These are phyloP conservation scores for Clonostachys rosea DNA, from an alignment of 2,329 filamentous ascomycete species.

Conservation along the genomic window DNA sequence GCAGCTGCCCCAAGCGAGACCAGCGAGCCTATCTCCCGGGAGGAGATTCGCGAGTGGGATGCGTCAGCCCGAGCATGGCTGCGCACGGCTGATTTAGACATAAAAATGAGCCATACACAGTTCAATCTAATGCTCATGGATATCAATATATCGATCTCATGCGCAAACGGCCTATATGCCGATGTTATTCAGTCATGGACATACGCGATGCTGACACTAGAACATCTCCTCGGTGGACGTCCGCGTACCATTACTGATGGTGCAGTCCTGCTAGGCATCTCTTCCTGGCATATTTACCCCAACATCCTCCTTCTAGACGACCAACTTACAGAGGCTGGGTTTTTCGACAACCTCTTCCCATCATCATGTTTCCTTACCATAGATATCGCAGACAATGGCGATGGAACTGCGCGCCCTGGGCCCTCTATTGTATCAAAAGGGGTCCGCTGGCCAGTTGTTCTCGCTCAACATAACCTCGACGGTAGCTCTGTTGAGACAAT, in stretches of 20 bases:
- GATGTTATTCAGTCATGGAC: not conserved
- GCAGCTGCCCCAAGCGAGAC: slow-evolving; percentile 3
- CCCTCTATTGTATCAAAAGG: not conserved
- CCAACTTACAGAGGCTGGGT: not conserved
- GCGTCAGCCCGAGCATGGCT: slow-evolving; percentile 22
- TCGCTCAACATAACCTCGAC: not conserved
- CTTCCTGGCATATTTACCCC: not conserved
- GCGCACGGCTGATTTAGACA: slow-evolving; percentile 15
- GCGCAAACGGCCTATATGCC: not conserved
- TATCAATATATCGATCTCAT: slow-evolving; percentile 1
- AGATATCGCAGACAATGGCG: not conserved
- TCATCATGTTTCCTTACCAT: not conserved
- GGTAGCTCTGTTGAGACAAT: not conserved
- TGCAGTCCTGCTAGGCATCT: not conserved
- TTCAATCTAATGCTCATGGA: slow-evolving; percentile 14
- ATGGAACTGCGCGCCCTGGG: not conserved
- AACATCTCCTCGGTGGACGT: not conserved
- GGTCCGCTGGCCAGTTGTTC: not conserved
- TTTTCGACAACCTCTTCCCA: not conserved
- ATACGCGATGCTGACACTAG: not conserved
- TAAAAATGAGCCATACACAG: slow-evolving; percentile 15
- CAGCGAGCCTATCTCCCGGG: slow-evolving; percentile 10
- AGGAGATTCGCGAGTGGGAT: slow-evolving; percentile 20
- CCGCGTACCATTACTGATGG: not conserved
- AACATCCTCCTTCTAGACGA: not conserved